Evolutionary conservation across 371 early-diverging fungal genomes (phyloP).

Genomic region (Rhizomucor pusillus): DNA sequence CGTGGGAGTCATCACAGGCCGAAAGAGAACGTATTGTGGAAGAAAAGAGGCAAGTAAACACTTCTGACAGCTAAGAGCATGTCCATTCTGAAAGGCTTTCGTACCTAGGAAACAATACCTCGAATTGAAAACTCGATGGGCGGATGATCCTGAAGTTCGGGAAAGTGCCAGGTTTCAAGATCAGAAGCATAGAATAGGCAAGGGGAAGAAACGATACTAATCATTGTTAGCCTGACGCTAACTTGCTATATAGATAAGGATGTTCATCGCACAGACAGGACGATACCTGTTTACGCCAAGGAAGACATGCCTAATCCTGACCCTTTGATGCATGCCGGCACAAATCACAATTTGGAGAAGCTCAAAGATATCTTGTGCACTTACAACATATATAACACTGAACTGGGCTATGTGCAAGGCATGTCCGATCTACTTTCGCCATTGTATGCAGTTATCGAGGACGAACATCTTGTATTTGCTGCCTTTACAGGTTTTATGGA

Average conservation of each 20-base stretch:
- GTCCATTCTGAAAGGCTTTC: neutral
- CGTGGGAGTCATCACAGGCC: conserved; percentile 73
- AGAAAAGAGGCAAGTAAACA: conserved; percentile 43
- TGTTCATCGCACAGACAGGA: conserved; percentile 90
- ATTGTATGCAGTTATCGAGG: conserved; percentile 75
- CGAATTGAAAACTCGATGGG: conserved; percentile 73
- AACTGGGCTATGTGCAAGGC: conserved; percentile 91
- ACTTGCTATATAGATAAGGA: conserved; percentile 70
- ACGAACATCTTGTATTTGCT: conserved; percentile 88
- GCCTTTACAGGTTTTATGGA: conserved; percentile 89
- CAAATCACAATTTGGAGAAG: conserved; percentile 72
- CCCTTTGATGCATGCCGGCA: conserved; percentile 36
- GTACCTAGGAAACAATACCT: conserved; percentile 49
- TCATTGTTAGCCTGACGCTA: too few species aligned
- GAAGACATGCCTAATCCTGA: conserved; percentile 64
- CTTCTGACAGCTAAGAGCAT: too few species aligned
- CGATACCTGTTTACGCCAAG: conserved; percentile 72
- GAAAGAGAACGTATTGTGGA: conserved; percentile 56
- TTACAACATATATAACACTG: conserved; percentile 66
- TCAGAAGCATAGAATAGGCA: conserved; percentile 81
- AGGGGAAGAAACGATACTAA: conserved; percentile 1
- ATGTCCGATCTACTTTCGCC: conserved; percentile 96
- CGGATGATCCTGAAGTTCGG: conserved; percentile 49
- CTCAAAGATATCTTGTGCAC: conserved; percentile 85
- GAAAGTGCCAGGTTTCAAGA: conserved; percentile 65